A percentile compares a stretch with the other conserved stretches of the same genome.
phyloP scores from a whole-genome alignment of 805 yeast genomes.

The Barnettozyma siamensis region DNA sequence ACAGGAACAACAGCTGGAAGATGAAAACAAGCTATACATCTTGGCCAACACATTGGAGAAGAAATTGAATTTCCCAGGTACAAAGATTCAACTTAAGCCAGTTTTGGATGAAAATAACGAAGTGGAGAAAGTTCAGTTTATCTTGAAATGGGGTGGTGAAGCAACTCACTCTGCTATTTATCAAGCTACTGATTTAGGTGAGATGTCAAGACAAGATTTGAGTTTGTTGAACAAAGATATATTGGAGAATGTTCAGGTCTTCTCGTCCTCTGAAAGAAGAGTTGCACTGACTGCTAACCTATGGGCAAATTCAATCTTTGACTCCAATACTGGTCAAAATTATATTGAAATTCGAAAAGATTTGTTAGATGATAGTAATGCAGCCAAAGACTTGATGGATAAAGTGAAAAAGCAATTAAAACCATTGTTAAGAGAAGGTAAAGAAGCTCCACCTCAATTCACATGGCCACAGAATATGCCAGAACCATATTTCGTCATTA shows the following conservation, averaged over 20 bases:
- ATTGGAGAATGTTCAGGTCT: constrained; percentile 78
- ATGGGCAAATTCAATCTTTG: constrained; percentile 64
- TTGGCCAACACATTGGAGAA: constrained; percentile 80
- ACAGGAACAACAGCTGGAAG: constrained; percentile 73
- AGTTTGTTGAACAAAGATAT: constrained; percentile 80
- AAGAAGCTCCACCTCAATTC: constrained; percentile 94
- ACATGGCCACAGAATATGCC: constrained; percentile 99
- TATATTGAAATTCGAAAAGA: constrained; percentile 82
- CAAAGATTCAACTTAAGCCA: constrained; percentile 94
- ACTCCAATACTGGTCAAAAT: constrained; percentile 68
- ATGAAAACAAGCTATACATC: constrained; percentile 66
- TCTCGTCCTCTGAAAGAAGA: constrained; percentile 90
- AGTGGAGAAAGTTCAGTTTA: constrained; percentile 93
- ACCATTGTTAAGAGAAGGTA: constrained; percentile 90
- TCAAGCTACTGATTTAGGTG: constrained; percentile 94
- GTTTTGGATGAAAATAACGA: constrained; percentile 59
- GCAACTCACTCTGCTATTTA: constrained; percentile 96
- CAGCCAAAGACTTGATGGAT: constrained; percentile 97
- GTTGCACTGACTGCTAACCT: constrained; percentile 89
- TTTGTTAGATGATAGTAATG: constrained; percentile 90
- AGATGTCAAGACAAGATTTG: constrained; percentile 88
- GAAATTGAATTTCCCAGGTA: constrained; percentile 89
- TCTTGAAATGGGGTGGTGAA: constrained; percentile 98
- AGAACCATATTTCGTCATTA: constrained; percentile 90
- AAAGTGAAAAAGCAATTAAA: constrained; percentile 94